phyloP scores from a whole-genome alignment of 352 stramenopile genomes.

The Phytophthora aleatoria region DNA sequence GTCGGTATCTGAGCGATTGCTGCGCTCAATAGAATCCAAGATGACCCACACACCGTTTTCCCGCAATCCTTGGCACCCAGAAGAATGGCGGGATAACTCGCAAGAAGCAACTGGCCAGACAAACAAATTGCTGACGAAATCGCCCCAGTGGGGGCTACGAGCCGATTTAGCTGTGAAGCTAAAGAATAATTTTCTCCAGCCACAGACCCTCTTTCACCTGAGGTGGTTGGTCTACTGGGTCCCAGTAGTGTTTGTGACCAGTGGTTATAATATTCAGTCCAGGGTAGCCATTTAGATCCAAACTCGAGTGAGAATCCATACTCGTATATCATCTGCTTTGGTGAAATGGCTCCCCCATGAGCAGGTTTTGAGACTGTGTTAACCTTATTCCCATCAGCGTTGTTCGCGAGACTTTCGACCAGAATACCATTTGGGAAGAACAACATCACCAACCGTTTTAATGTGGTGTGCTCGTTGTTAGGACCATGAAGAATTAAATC shows the following conservation, averaged over 20 bases:
- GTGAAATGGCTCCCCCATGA: background rate
- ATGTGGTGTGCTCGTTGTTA: conserved; percentile 44
- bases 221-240: background rate
- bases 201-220: background rate
- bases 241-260: conserved; percentile 45
- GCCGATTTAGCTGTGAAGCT: background rate
- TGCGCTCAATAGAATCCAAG: conserved; percentile 33
- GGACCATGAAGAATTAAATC: conserved; percentile 61
- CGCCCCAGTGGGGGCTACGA: conserved; percentile 42
- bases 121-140: conserved; percentile 48
- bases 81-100: conserved; percentile 44
- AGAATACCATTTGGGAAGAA: conserved; percentile 55
- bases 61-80: conserved; percentile 48
- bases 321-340: conserved; percentile 61
- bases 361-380: background rate
- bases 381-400: conserved; percentile 18
- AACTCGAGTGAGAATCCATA: conserved; percentile 74
- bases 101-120: conserved; percentile 49
- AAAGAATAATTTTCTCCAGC: background rate
- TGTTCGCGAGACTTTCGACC: conserved; percentile 4
- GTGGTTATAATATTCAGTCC: conserved; percentile 64
- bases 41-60: conserved; percentile 51
- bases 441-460: conserved; percentile 58
- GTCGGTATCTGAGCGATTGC: conserved; percentile 15
- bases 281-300: conserved; percentile 75